phyloP scores from a whole-genome alignment of 108 stramenopile species.

The Epithemia pelagica region DNA sequence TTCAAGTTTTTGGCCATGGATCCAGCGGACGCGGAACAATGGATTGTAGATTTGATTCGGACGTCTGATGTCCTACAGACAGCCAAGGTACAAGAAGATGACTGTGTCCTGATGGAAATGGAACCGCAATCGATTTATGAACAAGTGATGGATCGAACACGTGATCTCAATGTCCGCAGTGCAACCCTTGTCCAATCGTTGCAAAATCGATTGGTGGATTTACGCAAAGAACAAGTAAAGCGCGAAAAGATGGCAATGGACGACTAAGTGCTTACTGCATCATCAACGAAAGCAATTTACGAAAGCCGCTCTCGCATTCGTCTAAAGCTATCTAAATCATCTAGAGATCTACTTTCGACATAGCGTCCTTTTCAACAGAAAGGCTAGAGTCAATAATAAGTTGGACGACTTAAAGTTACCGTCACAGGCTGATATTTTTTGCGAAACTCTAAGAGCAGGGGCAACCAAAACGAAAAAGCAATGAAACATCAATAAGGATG shows the following conservation, averaged over 20 bases:
- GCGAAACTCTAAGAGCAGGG: too few species aligned
- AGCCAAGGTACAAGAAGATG: conserved; percentile 94
- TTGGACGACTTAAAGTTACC: too few species aligned
- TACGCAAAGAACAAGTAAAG: conserved; percentile 55
- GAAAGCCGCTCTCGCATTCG: too few species aligned
- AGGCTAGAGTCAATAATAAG: too few species aligned
- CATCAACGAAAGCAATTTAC: too few species aligned
- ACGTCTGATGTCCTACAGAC: conserved; percentile 77
- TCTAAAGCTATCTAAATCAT: too few species aligned
- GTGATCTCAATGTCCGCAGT: conserved; percentile 86
- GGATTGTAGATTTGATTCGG: conserved; percentile 98
- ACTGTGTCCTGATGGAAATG: conserved; percentile 93
- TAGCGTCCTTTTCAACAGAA: too few species aligned
- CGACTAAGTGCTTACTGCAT: too few species aligned
- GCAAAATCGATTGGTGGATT: conserved; percentile 52
- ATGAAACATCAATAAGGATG: too few species aligned
- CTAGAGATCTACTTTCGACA: too few species aligned
- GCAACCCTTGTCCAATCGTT: conserved; percentile 61
- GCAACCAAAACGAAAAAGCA: too few species aligned
- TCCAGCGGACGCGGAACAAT: conserved; percentile 89
- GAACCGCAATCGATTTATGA: conserved; percentile 69
- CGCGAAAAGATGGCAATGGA: conserved; percentile 47
- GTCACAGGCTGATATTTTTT: too few species aligned
- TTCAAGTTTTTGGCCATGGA: conserved; percentile 90
- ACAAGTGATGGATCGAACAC: conserved; percentile 95